phyloP scores from a whole-genome alignment of 495 filamentous ascomycete species.

The Xylaria nigripes region DNA sequence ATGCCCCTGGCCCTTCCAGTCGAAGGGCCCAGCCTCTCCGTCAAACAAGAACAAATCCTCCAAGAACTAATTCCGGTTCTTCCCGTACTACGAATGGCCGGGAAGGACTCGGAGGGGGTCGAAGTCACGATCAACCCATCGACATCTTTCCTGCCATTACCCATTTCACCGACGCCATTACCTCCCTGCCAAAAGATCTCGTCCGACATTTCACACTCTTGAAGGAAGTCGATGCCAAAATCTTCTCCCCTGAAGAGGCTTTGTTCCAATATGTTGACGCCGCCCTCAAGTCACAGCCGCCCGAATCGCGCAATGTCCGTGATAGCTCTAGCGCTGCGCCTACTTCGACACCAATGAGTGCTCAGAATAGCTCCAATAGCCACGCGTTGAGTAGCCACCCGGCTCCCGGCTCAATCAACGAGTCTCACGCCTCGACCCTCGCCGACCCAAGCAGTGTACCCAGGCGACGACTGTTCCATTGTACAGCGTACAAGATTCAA shows the following conservation, averaged over 20 bases:
- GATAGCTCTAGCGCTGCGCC: conserved; percentile 34
- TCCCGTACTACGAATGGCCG: conserved; percentile 30
- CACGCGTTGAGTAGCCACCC: conserved; percentile 21
- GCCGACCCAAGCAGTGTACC: conserved; percentile 45
- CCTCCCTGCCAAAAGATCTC: conserved; percentile 87
- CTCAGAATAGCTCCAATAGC: conserved; percentile 37
- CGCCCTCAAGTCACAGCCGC: conserved; percentile 52
- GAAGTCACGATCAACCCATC: conserved; percentile 40
- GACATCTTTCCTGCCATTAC: conserved; percentile 86
- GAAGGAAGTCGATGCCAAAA: conserved; percentile 96
- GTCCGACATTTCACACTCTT: conserved; percentile 89
- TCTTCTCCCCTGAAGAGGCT: conserved; percentile 63
- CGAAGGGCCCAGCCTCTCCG: conserved; percentile 53
- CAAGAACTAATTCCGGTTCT: conserved; percentile 37
- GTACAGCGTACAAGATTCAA: conserved; percentile 48
- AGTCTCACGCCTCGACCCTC: conserved; percentile 29
- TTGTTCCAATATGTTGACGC: conserved; percentile 61
- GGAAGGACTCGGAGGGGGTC: conserved; percentile 37
- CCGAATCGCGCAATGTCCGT: conserved; percentile 33
- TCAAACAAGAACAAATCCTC: conserved; percentile 49
- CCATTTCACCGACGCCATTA: conserved; percentile 87
- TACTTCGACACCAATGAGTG: conserved; percentile 36
- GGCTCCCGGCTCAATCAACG: conserved; percentile 29
- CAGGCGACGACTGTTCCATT: conserved; percentile 59
- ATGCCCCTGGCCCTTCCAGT: conserved; percentile 36